A percentile compares a stretch with the other conserved stretches of the same genome.
These are phyloP conservation scores for Neurospora sp. DNA, from an alignment of 495 filamentous ascomycete genomes.

Conservation along the genomic window DNA sequence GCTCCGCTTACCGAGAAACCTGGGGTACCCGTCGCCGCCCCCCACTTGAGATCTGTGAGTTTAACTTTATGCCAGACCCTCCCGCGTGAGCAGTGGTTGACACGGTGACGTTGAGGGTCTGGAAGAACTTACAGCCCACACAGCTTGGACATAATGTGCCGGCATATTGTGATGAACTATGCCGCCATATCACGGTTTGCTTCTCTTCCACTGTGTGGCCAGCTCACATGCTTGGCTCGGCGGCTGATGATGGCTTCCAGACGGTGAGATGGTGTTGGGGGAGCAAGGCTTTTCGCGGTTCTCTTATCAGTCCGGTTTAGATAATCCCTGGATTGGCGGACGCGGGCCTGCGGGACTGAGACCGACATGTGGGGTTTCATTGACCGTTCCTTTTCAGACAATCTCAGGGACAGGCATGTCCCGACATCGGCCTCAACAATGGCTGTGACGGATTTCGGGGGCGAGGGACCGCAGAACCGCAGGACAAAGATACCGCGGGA, in stretches of 20 bases:
- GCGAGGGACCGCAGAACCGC: neutral
- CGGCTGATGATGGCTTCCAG: neutral
- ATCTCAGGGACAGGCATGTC: conserved; percentile 6
- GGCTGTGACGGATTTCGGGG: neutral
- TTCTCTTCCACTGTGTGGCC: neutral
- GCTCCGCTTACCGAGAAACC: neutral
- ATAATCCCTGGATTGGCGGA: conserved; percentile 11
- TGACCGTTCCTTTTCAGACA: conserved; percentile 5
- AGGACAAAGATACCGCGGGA: neutral
- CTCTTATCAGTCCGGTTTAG: conserved; percentile 26
- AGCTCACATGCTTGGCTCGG: neutral
- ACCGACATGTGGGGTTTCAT: conserved; percentile 1
- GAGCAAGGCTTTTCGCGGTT: neutral
- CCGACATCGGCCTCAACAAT: conserved; percentile 17
- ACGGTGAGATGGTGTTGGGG: neutral
- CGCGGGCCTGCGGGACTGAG: conserved; percentile 3
- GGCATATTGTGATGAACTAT: neutral
- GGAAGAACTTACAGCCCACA: neutral
- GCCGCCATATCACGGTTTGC: neutral
- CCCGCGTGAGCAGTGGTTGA: neutral
- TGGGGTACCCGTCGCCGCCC: neutral
- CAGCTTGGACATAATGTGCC: neutral
- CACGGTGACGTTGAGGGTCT: neutral
- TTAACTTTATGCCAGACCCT: neutral
- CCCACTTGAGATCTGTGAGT: neutral